Conservation (phyloP, 179 eudicot genomes). For the Amaranthus tricolor region DNA sequence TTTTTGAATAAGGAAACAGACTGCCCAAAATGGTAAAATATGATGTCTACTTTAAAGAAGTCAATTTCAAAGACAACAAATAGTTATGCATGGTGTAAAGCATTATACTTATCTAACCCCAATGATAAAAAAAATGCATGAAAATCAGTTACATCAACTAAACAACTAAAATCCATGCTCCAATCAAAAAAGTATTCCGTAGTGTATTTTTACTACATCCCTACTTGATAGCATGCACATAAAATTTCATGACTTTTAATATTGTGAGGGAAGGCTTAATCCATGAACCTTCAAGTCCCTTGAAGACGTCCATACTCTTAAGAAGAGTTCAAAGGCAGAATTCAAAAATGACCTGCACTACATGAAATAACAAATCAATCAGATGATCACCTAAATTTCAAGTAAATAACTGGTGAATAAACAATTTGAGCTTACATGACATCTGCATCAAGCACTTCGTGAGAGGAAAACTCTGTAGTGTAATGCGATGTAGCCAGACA, state of each 20-base stretch:
- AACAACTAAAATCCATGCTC: neutral
- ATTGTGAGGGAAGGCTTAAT: slow-evolving; percentile 6
- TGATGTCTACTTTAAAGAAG: neutral
- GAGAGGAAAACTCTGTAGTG: slow-evolving; percentile 61
- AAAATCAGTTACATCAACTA: neutral
- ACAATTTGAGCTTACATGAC: slow-evolving; percentile 62
- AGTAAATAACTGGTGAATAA: neutral
- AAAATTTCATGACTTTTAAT: neutral
- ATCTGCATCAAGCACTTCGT: slow-evolving; percentile 70
- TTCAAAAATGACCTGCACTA: slow-evolving; percentile 88
- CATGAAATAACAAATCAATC: slow-evolving; percentile 19
- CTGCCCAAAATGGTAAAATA: neutral
- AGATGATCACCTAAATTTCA: slow-evolving; percentile 13
- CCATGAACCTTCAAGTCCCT: slow-evolving; percentile 77
- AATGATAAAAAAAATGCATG: neutral
- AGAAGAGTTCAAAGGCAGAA: slow-evolving; percentile 90
- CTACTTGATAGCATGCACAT: neutral
- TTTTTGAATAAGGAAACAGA: neutral
- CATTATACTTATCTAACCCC: neutral
- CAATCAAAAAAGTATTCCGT: neutral
- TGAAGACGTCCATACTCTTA: slow-evolving; percentile 87
- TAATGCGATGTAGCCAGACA: slow-evolving; percentile 91
- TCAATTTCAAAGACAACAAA: neutral
- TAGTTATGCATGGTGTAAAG: neutral
- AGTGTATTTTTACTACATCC: neutral